Base-by-base conservation (phyloP, 2,329 filamentous ascomycete genomes). In the Thermoascus crustaceus region DNA sequence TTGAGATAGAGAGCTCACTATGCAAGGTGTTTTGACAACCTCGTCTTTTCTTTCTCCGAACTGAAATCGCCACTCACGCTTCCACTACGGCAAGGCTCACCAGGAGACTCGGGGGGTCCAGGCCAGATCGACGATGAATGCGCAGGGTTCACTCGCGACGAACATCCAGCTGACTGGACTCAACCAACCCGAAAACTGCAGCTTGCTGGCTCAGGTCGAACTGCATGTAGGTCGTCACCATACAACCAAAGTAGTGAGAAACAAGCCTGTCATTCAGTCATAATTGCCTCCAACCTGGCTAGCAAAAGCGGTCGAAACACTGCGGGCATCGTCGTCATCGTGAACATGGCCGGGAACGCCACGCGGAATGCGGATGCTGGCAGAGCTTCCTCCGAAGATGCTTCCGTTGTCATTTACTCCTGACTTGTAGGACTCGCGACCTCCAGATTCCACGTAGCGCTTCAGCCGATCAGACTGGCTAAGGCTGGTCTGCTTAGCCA, bases 231-330 rank as follows among this genome's bases (percentile, higher is more conserved):
- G 18, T 9, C 18, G 4, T 29, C 25, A 18, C 14, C n/a, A 29
- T 16, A 13, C 26, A 16, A 21, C 23, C 18, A 27, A 37, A 38
- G 37, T 35, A 32, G 25, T 32, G 32, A 26, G 32, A 11, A 31
- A 30, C 17, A 32, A 18, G 13, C n/a, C 13, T 8, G 24, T 18
- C 24, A 42, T 47, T 77, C 72, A 77, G 57, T 78, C 75, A 51
- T 76, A 77, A 48, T 68, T 72, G 26, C 72, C 72, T 37, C 85
- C 87, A 48, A 95, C 79, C 63, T 96, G 91, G 67, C 87, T 95
- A 42, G 89, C 88, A 66, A 96, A 98, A 32, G 88, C 88, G 34
- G 91, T 96, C 55, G 86, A 94, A 53, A 96, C 78, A 63, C 89
- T 96, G 65, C 91, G 86, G 53, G 91, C 86, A 57, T 96, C 91